These are phyloP conservation scores for Betula pendula DNA, from an alignment of 306 rosid species.

Conservation along the genomic window DNA sequence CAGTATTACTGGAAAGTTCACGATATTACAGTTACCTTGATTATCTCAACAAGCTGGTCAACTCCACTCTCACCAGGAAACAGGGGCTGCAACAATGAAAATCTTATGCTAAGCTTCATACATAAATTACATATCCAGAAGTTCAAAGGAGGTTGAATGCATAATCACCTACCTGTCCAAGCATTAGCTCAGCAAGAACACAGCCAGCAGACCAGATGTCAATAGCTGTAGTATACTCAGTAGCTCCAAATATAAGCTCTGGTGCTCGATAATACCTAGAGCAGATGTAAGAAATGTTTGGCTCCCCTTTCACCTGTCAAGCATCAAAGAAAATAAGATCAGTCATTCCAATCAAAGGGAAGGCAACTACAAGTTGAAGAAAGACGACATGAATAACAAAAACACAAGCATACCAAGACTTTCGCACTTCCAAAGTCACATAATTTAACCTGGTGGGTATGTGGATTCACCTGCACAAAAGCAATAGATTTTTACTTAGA, in stretches of 20 bases:
- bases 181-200: constrained; percentile 93
- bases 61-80: constrained; percentile 99
- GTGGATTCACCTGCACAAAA: constrained; percentile 83
- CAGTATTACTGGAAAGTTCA: constrained; percentile 14
- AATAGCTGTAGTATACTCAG: constrained; percentile 91
- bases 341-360: not conserved
- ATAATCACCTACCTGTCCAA: constrained; percentile 76
- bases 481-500: constrained; percentile 14
- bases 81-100: constrained; percentile 58
- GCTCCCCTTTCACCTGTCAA: constrained; percentile 91
- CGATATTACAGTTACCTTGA: constrained; percentile 60
- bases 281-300: constrained; percentile 93
- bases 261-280: constrained; percentile 98
- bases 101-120: constrained; percentile 11
- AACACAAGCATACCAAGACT: constrained; percentile 68
- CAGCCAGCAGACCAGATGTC: constrained; percentile 98
- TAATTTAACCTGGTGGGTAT: constrained; percentile 92
- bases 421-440: constrained; percentile 99
- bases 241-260: constrained; percentile 98
- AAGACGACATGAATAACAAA: not conserved
- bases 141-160: constrained; percentile 1
- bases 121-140: constrained; percentile 10
- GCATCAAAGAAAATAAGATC: constrained; percentile 23
- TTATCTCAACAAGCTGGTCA: constrained; percentile 97
- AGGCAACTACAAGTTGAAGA: constrained; percentile 15